Conservation (phyloP, 225 moss, liverwort and hornwort species). For the Physcomitrium patens region DNA sequence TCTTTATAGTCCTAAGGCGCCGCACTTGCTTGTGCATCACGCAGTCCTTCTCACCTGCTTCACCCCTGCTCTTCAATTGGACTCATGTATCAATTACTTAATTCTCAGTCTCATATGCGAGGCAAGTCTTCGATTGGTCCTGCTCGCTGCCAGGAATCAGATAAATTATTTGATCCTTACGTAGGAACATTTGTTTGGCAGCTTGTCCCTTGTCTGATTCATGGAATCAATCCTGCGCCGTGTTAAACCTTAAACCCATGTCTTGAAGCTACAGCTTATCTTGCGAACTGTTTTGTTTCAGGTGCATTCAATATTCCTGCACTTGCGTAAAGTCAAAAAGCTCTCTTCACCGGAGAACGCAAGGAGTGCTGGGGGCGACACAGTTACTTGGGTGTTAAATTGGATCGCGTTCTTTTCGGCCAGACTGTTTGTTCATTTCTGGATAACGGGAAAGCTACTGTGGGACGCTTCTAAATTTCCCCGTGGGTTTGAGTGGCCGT, state of each 20-base stretch:
- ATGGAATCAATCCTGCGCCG: neutral
- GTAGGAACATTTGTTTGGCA: neutral
- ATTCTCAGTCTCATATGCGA: slow-evolving; percentile 89
- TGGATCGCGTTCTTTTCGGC: slow-evolving; percentile 77
- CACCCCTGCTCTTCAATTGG: slow-evolving; percentile 65
- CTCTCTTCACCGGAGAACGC: slow-evolving; percentile 45
- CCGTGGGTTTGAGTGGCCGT: slow-evolving; percentile 79
- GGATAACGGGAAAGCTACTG: slow-evolving; percentile 73
- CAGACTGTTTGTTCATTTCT: slow-evolving; percentile 59
- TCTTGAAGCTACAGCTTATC: slow-evolving; percentile 12
- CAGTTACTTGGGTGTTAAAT: slow-evolving; percentile 71
- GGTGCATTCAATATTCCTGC: slow-evolving; percentile 90
- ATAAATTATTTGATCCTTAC: neutral
- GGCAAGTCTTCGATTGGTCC: slow-evolving; percentile 40
- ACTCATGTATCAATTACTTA: slow-evolving; percentile 83
- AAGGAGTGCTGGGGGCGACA: slow-evolving; percentile 37
- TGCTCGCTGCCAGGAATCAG: neutral
- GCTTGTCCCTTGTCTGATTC: neutral
- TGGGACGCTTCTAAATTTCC: slow-evolving; percentile 72
- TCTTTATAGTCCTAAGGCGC: slow-evolving; percentile 70
- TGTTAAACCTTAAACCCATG: slow-evolving; percentile 18
- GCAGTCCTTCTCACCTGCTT: slow-evolving; percentile 89
- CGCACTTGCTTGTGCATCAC: slow-evolving; percentile 81
- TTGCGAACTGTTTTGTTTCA: slow-evolving; percentile 30
- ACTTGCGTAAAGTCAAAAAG: slow-evolving; percentile 71